phyloP scores from a whole-genome alignment of 2,329 filamentous ascomycete genomes.

The Xylariaceae sp. region DNA sequence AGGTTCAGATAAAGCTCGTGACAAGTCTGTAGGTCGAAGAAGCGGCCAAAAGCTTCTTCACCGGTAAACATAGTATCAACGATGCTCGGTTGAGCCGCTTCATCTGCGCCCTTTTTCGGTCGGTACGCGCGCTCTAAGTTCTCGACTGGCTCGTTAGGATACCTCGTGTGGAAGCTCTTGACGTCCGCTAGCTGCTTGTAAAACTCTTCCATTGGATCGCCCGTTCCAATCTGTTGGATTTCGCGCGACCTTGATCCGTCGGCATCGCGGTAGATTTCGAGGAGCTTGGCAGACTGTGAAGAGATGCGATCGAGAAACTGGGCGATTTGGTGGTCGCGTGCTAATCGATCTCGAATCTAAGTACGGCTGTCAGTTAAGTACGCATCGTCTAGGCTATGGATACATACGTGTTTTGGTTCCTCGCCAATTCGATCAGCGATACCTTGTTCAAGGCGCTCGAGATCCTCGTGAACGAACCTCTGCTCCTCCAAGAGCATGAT shows the following conservation, averaged over 20 bases:
- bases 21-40: conserved; percentile 82
- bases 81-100: conserved; percentile 67
- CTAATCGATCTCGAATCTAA: conserved; percentile 86
- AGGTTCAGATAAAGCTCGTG: conserved; percentile 93
- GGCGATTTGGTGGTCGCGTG: conserved; percentile 89
- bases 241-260: conserved; percentile 76
- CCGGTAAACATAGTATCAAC: conserved; percentile 94
- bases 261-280: conserved; percentile 84
- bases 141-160: conserved; percentile 93
- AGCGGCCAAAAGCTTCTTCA: conserved; percentile 92
- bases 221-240: conserved; percentile 81
- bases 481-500: conserved; percentile 90
- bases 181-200: conserved; percentile 83
- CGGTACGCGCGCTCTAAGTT: conserved; percentile 95
- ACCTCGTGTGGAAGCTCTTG: conserved; percentile 86
- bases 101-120: conserved; percentile 65
- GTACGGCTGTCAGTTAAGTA: conserved; percentile 33
- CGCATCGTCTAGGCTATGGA: not conserved
- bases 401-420: conserved; percentile 82
- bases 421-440: conserved; percentile 88
- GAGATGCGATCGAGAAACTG: conserved; percentile 89
- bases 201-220: conserved; percentile 89
- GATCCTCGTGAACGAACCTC: conserved; percentile 91
- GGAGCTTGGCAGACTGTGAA: conserved; percentile 78
- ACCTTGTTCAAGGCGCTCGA: conserved; percentile 94